Base-by-base conservation (phyloP, 1,284 basidiomycete genomes). In the Papiliotrema fonsecae region DNA sequence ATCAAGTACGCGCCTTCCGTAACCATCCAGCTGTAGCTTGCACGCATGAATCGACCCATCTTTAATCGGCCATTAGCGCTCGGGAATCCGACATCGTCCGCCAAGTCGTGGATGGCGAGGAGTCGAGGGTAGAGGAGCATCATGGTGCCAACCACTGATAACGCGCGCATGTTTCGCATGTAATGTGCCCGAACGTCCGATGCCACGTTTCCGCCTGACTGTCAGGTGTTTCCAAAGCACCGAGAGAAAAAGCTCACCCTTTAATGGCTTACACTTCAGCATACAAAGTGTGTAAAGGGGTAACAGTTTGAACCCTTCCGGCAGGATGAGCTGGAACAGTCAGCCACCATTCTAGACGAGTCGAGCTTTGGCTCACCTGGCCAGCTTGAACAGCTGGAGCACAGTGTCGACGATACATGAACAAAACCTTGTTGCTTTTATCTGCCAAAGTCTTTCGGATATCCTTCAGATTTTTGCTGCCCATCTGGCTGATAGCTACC, bases 101-200 rank as follows among this genome's bases (percentile, higher is more conserved):
- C 77, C 41, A 98, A 77, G 65, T 88, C 88, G 67, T 98, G 94
- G 6, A 98, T 75, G 2, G 93, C 88, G 26, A 97, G 76, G 61
- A 98, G 77, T 34, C 85, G 82, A 3, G 96, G 96, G 73, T 98
- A 98, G 11, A 97, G 79, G 60, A 88, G 78, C 52, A 84, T 82
- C 72, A 96, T 83, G 26, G 85, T 81, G 24, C 77, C 76, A 14
- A 85, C 81, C 2, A 86, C 82, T 35, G 83, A 77, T 74, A 85
- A 81, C 0, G 82, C 81, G 55, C 84, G 80, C 41, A 96, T 77
- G 52, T 83, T 81, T 54, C 92, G 86, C 56, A 86, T 83, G 65
- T 87, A 82, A 68, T 86, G 88, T 50, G 90, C 89, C 47, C 96
- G 86, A 18, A 96, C 90, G 62, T 98, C 96, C 14, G 92, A 86